These are phyloP conservation scores for Saccharomycopsis amapae DNA, from an alignment of 805 yeast species.

Conservation along the genomic window DNA sequence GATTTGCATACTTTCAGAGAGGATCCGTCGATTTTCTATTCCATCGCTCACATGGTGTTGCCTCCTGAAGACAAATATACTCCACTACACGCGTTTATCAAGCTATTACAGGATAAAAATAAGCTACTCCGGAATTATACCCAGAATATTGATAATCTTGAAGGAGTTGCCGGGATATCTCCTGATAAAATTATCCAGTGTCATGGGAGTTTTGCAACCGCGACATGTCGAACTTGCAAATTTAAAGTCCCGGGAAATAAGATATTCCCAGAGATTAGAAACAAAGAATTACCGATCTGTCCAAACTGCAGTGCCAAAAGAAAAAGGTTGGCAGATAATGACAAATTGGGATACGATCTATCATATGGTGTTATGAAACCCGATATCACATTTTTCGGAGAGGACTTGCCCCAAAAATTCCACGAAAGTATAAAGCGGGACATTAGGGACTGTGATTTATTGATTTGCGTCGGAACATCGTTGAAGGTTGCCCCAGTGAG, in stretches of 20 bases:
- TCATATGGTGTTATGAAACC: constrained; percentile 84
- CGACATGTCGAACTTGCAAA: constrained; percentile 75
- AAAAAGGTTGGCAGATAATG: constrained; percentile 27
- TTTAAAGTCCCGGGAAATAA: constrained; percentile 58
- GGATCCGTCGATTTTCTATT: constrained; percentile 75
- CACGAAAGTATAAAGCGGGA: constrained; percentile 57
- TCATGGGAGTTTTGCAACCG: constrained; percentile 88
- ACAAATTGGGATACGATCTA: constrained; percentile 24
- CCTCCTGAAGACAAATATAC: constrained; percentile 65
- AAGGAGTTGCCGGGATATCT: constrained; percentile 68
- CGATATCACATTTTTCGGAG: constrained; percentile 89
- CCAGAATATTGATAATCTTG: constrained; percentile 85
- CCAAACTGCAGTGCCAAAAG: constrained; percentile 52
- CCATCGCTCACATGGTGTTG: constrained; percentile 77
- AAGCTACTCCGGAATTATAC: constrained; percentile 80
- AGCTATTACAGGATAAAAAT: constrained; percentile 62
- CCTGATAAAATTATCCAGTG: constrained; percentile 72
- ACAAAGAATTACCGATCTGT: constrained; percentile 61
- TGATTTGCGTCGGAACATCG: constrained; percentile 85
- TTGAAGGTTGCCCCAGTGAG: constrained; percentile 89
- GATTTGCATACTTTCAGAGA: constrained; percentile 61
- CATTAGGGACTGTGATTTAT: constrained; percentile 60
- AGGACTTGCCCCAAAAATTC: constrained; percentile 64
- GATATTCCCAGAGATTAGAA: constrained; percentile 53
- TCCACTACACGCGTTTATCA: constrained; percentile 78